Evolutionary conservation across 1,284 basidiomycete species (phyloP).

Genomic region (Naganishia sp.): DNA sequence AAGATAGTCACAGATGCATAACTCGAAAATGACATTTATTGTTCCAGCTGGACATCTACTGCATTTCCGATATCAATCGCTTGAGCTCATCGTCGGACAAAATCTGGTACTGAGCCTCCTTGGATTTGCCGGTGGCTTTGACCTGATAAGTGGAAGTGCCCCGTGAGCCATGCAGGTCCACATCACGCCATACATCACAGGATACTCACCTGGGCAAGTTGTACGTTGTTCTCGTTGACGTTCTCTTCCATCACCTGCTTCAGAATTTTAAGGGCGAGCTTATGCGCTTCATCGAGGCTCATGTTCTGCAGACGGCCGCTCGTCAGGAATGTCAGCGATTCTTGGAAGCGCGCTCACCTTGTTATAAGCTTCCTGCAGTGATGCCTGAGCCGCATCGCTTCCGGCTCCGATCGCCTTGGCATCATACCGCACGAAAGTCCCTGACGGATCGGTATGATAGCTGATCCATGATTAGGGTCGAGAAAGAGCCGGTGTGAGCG

Average conservation of each 20-base stretch:
- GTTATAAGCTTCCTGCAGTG: conserved; percentile 96
- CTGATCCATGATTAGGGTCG: conserved; percentile 54
- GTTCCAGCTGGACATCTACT: not conserved
- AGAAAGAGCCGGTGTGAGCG: too few species aligned
- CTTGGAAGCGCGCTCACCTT: conserved; percentile 62
- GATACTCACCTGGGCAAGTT: conserved; percentile 80
- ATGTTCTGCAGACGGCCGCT: conserved; percentile 68
- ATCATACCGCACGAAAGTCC: conserved; percentile 94
- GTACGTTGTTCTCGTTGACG: conserved; percentile 96
- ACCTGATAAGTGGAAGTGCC: conserved; percentile 9
- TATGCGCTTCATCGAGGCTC: conserved; percentile 84
- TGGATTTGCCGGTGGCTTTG: conserved; percentile 16
- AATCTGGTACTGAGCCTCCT: conserved; percentile 34
- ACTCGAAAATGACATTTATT: too few species aligned
- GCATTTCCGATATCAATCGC: conserved; percentile 33
- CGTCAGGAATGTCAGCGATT: not conserved
- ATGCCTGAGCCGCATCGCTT: conserved; percentile 94
- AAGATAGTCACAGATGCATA: too few species aligned
- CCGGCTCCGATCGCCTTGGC: conserved; percentile 99
- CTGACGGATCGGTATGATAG: conserved; percentile 98
- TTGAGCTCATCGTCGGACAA: conserved; percentile 30
- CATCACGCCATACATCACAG: not conserved
- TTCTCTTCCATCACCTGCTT: conserved; percentile 99
- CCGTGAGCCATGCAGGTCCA: too few species aligned
- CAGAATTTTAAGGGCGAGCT: conserved; percentile 81